These are phyloP conservation scores for Vanderwaltozyma yarrowii DNA, from an alignment of 805 yeast genomes.

Conservation along the genomic window DNA sequence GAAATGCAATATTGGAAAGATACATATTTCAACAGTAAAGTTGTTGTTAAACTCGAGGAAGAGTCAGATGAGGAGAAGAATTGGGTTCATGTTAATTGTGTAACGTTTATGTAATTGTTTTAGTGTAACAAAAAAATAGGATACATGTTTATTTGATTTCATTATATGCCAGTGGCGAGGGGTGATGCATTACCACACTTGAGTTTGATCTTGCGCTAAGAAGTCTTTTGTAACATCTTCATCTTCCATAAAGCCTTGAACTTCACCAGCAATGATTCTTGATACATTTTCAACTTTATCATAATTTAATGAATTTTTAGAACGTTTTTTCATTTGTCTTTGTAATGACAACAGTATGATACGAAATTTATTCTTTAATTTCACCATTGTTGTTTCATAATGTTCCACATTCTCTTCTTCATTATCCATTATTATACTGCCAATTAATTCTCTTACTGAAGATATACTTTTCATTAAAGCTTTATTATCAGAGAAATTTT, in stretches of 20 bases:
- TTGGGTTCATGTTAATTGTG: conserved; percentile 20
- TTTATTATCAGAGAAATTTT: conserved; percentile 6
- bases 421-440: conserved; percentile 33
- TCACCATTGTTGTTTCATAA: conserved; percentile 41
- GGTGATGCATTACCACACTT: conserved; percentile 16
- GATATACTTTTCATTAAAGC: conserved; percentile 15
- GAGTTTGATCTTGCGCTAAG: conserved; percentile 15
- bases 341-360: conserved; percentile 34
- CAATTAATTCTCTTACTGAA: conserved; percentile 20
- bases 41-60: conserved; percentile 29
- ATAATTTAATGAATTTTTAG: conserved; percentile 19
- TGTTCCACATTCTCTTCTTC: conserved; percentile 46
- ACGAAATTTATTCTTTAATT: conserved; percentile 54
- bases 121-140: background rate
- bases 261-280: conserved; percentile 22
- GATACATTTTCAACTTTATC: conserved; percentile 29
- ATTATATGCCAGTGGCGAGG: too few species aligned
- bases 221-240: conserved; percentile 10
- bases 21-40: conserved; percentile 39
- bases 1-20: conserved; percentile 49
- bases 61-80: conserved; percentile 15
- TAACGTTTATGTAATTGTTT: conserved; percentile 14
- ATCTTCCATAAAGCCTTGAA: conserved; percentile 24
- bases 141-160: too few species aligned
- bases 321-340: conserved; percentile 5